Conservation (phyloP, 495 filamentous ascomycete genomes). For the Lasiosphaeria miniovina region DNA sequence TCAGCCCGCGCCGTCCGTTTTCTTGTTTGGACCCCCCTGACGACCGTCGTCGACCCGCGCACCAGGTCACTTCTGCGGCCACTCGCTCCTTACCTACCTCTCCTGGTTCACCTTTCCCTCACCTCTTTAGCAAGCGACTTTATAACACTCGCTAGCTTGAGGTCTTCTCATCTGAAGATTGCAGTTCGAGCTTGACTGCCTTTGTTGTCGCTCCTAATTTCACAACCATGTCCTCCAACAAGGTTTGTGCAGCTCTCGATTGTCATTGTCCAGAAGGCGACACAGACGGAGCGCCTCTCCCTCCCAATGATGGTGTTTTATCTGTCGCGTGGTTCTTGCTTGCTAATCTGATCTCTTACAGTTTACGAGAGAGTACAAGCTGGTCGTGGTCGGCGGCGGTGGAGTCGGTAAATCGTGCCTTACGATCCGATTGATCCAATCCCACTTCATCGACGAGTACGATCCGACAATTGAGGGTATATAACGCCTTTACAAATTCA, state of each 20-base stretch:
- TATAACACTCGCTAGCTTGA: background rate
- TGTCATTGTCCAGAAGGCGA: background rate
- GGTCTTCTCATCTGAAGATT: background rate
- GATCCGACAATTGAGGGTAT: slow-evolving; percentile 98
- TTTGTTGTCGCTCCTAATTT: background rate
- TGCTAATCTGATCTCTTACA: slow-evolving; percentile 34
- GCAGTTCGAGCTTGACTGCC: slow-evolving; percentile 2
- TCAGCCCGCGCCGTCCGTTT: slow-evolving; percentile 8
- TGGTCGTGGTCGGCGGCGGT: slow-evolving; percentile 96
- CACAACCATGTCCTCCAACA: slow-evolving; percentile 2
- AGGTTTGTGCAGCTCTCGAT: background rate
- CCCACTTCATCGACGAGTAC: slow-evolving; percentile 98
- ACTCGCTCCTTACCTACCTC: background rate
- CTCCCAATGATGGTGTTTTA: no score
- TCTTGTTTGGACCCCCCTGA: slow-evolving; percentile 12
- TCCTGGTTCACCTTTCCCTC: background rate
- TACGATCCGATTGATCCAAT: slow-evolving; percentile 98
- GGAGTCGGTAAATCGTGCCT: slow-evolving; percentile 99
- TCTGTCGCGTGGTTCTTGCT: background rate
- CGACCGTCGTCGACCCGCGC: slow-evolving; percentile 1
- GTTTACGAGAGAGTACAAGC: slow-evolving; percentile 98
- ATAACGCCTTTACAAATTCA: slow-evolving; percentile 22
- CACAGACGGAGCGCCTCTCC: background rate
- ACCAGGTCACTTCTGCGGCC: background rate
- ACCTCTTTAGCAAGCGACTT: background rate